Percentiles rank a stretch among this genome's conserved stretches.
Conservation (phyloP, 164 flowering plant genomes). For the Piper betle region DNA sequence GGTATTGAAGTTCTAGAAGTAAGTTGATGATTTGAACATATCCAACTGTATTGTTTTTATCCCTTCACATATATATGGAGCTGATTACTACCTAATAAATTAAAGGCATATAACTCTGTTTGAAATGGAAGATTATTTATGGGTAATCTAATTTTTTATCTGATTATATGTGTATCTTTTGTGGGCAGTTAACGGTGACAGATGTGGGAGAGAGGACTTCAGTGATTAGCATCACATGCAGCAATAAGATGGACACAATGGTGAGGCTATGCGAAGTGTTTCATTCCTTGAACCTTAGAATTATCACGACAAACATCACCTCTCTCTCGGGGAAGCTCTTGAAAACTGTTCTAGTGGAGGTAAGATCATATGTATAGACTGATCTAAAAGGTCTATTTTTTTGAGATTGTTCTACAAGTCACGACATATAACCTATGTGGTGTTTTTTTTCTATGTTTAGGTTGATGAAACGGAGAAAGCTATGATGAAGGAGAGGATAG, state of each 20-base stretch:
- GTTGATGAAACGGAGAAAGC: constrained; percentile 57
- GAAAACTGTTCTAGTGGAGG: constrained; percentile 73
- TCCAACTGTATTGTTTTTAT: not conserved
- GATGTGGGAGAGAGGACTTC: constrained; percentile 49
- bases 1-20: constrained; percentile 50
- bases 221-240: constrained; percentile 57
- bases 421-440: too few species aligned
- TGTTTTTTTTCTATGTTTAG: constrained; percentile 20
- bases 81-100: too few species aligned
- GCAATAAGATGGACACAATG: constrained; percentile 64
- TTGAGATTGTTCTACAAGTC: too few species aligned
- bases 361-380: constrained; percentile 7
- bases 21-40: not conserved
- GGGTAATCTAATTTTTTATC: not conserved
- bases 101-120: too few species aligned
- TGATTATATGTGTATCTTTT: too few species aligned
- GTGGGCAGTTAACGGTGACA: constrained; percentile 45
- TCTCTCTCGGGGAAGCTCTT: constrained; percentile 52
- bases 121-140: not conserved
- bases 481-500: constrained; percentile 30
- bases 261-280: constrained; percentile 61
- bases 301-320: constrained; percentile 58
- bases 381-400: not conserved
- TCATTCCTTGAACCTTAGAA: constrained; percentile 62
- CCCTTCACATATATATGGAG: not conserved